A percentile compares a stretch with the other conserved stretches of the same genome.
Evolutionary conservation across 495 filamentous ascomycete genomes (phyloP).

Genomic region (Lepraria neglecta): DNA sequence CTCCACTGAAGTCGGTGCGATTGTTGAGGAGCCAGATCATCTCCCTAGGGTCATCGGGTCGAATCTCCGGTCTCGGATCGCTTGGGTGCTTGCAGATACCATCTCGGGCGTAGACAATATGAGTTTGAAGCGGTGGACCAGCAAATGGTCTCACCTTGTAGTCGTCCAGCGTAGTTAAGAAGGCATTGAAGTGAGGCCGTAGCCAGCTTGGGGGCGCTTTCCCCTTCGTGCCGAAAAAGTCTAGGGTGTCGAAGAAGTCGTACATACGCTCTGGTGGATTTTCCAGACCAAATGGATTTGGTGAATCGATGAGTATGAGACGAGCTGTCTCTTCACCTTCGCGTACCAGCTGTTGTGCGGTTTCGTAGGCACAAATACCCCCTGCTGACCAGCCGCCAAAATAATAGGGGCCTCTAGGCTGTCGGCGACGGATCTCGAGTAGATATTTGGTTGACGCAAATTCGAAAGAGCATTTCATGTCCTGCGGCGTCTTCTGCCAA

Average conservation of each 20-base stretch:
- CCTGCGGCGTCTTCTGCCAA: slow-evolving; percentile 51
- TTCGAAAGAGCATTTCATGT: slow-evolving; percentile 48
- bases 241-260: slow-evolving; percentile 34
- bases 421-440: slow-evolving; percentile 55
- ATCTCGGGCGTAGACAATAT: slow-evolving; percentile 34
- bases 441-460: slow-evolving; percentile 53
- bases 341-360: slow-evolving; percentile 30
- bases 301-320: slow-evolving; percentile 38
- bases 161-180: slow-evolving; percentile 33
- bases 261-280: slow-evolving; percentile 35
- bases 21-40: slow-evolving; percentile 37
- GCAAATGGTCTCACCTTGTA: slow-evolving; percentile 31
- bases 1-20: slow-evolving; percentile 34
- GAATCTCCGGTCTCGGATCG: slow-evolving; percentile 23
- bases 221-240: slow-evolving; percentile 31
- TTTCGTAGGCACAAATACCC: slow-evolving; percentile 42
- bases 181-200: slow-evolving; percentile 33
- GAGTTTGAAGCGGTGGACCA: slow-evolving; percentile 21
- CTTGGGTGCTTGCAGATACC: slow-evolving; percentile 28
- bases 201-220: slow-evolving; percentile 35
- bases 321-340: slow-evolving; percentile 31
- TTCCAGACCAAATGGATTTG: slow-evolving; percentile 31
- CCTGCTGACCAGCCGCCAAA: slow-evolving; percentile 54
- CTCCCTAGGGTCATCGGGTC: slow-evolving; percentile 31
- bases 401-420: slow-evolving; percentile 60